These are phyloP conservation scores for Paradendryphiella salina DNA, from an alignment of 2,329 filamentous ascomycete genomes.

Conservation along the genomic window DNA sequence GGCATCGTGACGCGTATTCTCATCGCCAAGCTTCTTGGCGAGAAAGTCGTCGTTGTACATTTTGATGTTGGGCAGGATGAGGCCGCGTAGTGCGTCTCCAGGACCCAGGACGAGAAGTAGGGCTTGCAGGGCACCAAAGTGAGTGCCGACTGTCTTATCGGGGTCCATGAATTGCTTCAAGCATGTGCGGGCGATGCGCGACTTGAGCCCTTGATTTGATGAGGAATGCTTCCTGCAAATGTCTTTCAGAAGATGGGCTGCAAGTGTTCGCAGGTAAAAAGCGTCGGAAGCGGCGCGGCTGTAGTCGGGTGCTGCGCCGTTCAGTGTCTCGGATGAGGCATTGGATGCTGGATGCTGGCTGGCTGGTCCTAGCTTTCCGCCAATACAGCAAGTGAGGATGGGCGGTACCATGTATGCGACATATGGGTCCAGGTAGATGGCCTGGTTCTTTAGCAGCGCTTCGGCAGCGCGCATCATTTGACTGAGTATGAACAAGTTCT, in stretches of 20 bases:
- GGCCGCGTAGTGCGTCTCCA: constrained; percentile 62
- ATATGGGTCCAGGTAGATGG: constrained; percentile 74
- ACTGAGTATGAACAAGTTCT: constrained; percentile 83
- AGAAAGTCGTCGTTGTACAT: constrained; percentile 64
- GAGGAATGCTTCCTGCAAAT: constrained; percentile 81
- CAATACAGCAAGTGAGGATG: constrained; percentile 87
- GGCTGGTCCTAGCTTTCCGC: constrained; percentile 72
- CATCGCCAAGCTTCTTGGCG: constrained; percentile 55
- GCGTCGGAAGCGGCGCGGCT: constrained; percentile 54
- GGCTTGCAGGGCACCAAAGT: constrained; percentile 86
- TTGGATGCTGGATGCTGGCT: constrained; percentile 55
- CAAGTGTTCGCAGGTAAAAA: constrained; percentile 81
- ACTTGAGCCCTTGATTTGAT: constrained; percentile 78
- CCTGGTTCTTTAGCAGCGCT: constrained; percentile 80
- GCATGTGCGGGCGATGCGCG: constrained; percentile 88
- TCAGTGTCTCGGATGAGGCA: constrained; percentile 53
- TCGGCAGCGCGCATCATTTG: constrained; percentile 91
- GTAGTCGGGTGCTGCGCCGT: constrained; percentile 36
- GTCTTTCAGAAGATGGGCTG: constrained; percentile 76
- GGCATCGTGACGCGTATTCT: constrained; percentile 60
- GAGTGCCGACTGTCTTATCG: constrained; percentile 76
- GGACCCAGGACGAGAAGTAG: constrained; percentile 74
- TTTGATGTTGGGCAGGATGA: constrained; percentile 68
- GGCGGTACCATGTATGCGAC: constrained; percentile 75
- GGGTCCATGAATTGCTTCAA: constrained; percentile 91